Conservation (phyloP, 2,329 filamentous ascomycete genomes). For the Microsporum canis region DNA sequence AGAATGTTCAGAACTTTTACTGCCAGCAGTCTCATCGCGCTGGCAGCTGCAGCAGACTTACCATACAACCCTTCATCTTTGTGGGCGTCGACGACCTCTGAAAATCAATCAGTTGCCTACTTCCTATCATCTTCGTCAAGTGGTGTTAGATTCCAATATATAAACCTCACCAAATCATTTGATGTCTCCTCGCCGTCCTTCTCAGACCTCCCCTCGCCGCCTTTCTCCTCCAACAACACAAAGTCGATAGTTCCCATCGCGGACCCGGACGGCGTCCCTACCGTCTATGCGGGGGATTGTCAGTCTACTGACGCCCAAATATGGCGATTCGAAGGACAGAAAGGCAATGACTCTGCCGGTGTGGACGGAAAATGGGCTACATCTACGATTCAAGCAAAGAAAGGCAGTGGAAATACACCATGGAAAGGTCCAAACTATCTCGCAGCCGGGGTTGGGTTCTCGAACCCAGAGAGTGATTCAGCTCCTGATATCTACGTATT, state of each 20-base stretch:
- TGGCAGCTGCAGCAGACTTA: constrained; percentile 4
- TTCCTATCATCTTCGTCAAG: constrained; percentile 10
- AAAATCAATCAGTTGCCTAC: constrained; percentile 10
- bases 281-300: constrained; percentile 66
- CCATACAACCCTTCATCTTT: constrained; percentile 16
- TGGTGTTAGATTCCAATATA: constrained; percentile 11
- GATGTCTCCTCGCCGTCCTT: constrained; percentile 31
- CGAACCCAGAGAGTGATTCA: constrained; percentile 38
- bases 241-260: constrained; percentile 58
- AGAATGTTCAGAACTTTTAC: constrained; percentile 10
- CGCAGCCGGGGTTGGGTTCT: constrained; percentile 55
- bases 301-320: constrained; percentile 9
- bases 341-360: constrained; percentile 27
- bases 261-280: constrained; percentile 55
- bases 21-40: constrained; percentile 1
- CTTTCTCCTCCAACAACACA: constrained; percentile 41
- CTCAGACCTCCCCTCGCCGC: constrained; percentile 36
- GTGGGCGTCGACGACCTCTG: constrained; percentile 6
- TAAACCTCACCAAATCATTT: constrained; percentile 11
- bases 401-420: constrained; percentile 21
- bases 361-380: constrained; percentile 48
- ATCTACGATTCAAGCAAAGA: constrained; percentile 21
- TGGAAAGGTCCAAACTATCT: constrained; percentile 46
- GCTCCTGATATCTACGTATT: constrained; percentile 57
- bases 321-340: constrained; percentile 46